Base-by-base conservation (phyloP, 2,329 filamentous ascomycete genomes). In the Colletotrichum acutatum region DNA sequence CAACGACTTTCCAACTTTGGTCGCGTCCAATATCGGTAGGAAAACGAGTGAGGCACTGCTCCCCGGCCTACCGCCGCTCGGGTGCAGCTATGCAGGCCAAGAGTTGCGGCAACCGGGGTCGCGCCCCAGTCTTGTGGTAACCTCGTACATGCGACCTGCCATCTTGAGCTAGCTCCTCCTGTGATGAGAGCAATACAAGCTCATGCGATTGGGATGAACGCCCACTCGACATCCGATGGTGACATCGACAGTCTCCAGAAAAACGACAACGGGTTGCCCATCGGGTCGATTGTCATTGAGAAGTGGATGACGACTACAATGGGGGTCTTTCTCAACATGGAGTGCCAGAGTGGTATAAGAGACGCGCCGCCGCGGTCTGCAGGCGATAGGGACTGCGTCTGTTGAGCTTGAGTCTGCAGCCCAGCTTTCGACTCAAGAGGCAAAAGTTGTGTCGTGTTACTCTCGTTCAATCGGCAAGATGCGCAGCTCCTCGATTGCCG, bases 101-200 rank as follows among this genome's bases (percentile, higher is more conserved):
- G 32, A 22, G 22, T 59, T 30, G 57, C 32, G n/a, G 52, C 6
- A 32, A 49, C 52, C 16, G 61, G 69, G 53, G 58, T 19, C 58
- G n/a, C 53, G 11, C 59, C 65, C 66, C 66, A 53, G 59, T 69
- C 28, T n/a, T 24, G 30, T 42, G 19, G 70, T 14, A 28, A 60
- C 59, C 37, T 64, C 26, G 42, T 26, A 49, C 42, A 37, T 28
- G 9, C 53, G 70, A 69, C 70, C 59, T 72, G 59, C 70, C 70
- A 34, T 63, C 66, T 72, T 28, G 28, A 72, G 70, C 58, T 72
- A 72, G 70, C 54, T 32, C 53, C 53, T 28, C 14, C n/a, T 26
- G 46, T 30, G 28, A 26, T 11, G 28, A 26, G 26, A 57, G 52
- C n/a, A 34, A 46, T 28, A 69, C 32, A 64, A 69, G 59, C 69